Conservation (phyloP, 2,329 filamentous ascomycete genomes). For the Ilyonectria robusta region DNA sequence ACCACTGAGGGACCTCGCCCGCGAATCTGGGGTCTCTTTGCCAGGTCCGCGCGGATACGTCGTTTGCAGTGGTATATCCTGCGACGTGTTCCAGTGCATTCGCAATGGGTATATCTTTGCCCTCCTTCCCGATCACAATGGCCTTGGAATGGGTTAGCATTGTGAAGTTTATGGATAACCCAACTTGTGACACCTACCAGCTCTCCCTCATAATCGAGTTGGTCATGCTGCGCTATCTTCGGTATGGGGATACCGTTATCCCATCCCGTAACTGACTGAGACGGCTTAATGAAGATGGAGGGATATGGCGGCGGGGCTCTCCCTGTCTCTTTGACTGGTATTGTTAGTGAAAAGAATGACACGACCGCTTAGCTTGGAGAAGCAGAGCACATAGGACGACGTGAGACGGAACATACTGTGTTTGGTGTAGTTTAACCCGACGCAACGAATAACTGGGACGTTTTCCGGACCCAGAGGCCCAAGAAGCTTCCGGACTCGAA, state of each 20-base stretch:
- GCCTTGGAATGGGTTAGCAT: conserved; percentile 12
- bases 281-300: conserved; percentile 26
- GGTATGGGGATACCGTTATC: conserved; percentile 18
- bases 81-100: conserved; percentile 27
- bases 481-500: conserved; percentile 16
- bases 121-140: conserved; percentile 27
- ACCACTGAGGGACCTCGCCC: conserved; percentile 25
- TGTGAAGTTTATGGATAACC: no score
- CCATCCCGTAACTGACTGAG: conserved; percentile 20
- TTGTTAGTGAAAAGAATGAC: background rate
- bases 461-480: conserved; percentile 18
- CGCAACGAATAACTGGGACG: conserved; percentile 26
- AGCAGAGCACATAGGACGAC: background rate
- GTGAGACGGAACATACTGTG: conserved; percentile 15
- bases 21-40: conserved; percentile 24
- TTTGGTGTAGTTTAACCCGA: conserved; percentile 31
- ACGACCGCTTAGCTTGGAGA: background rate
- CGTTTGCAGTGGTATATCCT: conserved; percentile 30
- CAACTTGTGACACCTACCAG: conserved; percentile 8
- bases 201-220: conserved; percentile 34
- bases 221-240: conserved; percentile 21
- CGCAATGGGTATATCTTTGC: conserved; percentile 14
- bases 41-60: conserved; percentile 25
- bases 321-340: conserved; percentile 28
- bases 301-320: conserved; percentile 25